phyloP scores from a whole-genome alignment of 2,329 filamentous ascomycete species.

The Exophiala viscosa region DNA sequence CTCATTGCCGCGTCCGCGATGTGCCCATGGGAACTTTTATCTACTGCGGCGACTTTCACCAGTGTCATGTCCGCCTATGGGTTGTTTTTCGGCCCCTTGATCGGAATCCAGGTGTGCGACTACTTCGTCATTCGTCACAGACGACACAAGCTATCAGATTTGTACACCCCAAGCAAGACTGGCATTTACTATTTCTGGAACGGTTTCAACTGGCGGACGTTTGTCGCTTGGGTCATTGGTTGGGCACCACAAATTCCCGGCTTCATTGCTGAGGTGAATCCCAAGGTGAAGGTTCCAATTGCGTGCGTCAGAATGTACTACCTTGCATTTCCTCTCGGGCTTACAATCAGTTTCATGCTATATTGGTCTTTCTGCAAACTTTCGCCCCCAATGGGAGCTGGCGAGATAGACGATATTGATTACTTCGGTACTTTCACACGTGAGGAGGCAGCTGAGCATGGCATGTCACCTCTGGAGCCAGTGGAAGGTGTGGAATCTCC shows the following conservation, averaged over 20 bases:
- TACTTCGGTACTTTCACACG: no score
- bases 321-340: no score
- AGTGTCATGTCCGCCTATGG: conserved; percentile 44
- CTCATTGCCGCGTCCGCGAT: conserved; percentile 44
- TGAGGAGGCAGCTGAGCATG: no score
- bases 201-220: conserved; percentile 45
- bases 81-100: conserved; percentile 46
- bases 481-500: no score
- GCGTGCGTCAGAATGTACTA: no score
- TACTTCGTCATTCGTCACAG: conserved; percentile 36
- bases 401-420: no score
- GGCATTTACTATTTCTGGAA: conserved; percentile 42
- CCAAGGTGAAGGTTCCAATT: conserved; percentile 26
- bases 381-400: no score
- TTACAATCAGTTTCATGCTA: no score
- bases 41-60: conserved; percentile 46
- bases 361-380: no score
- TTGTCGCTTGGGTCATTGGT: conserved; percentile 36
- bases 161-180: conserved; percentile 38
- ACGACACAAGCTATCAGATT: conserved; percentile 41
- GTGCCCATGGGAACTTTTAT: conserved; percentile 52
- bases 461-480: no score
- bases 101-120: conserved; percentile 30
- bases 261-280: conserved; percentile 27
- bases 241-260: conserved; percentile 32